These are phyloP conservation scores for Tirmania nivea DNA, from an alignment of 495 filamentous ascomycete species.

Conservation along the genomic window DNA sequence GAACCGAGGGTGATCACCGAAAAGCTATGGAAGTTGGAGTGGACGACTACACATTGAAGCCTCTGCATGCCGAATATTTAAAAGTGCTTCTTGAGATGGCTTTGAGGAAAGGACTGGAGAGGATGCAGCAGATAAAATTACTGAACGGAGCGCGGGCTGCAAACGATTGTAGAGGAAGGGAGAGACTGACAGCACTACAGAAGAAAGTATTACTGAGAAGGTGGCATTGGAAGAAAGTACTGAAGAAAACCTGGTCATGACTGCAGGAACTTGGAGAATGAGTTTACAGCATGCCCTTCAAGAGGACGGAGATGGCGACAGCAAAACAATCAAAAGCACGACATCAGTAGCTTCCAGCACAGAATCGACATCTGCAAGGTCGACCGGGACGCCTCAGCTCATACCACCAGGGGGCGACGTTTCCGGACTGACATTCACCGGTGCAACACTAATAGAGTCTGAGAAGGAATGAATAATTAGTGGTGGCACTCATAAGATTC, in stretches of 20 bases:
- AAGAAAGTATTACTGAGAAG: no score
- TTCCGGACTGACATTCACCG: not conserved
- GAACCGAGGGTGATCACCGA: conserved; percentile 6
- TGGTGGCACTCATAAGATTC: no score
- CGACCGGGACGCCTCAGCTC: not conserved
- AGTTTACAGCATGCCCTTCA: no score
- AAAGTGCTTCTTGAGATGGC: conserved; percentile 7
- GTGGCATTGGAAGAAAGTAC: not conserved
- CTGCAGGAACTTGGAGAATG: not conserved
- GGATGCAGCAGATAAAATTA: no score
- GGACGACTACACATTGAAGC: conserved; percentile 13
- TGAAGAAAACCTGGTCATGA: not conserved
- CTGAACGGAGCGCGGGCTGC: not conserved
- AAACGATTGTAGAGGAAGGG: not conserved
- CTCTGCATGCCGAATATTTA: conserved; percentile 6
- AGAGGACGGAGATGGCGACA: no score
- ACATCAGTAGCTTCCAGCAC: no score
- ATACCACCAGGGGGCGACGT: not conserved
- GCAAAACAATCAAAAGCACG: no score
- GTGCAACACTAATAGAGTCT: not conserved
- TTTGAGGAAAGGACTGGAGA: not conserved
- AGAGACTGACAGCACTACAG: no score
- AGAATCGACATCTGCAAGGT: not conserved
- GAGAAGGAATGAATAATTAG: no score
- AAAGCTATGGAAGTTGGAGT: conserved; percentile 11